Conservation (phyloP, 2,329 filamentous ascomycete genomes). For the Colletotrichum karsti region DNA sequence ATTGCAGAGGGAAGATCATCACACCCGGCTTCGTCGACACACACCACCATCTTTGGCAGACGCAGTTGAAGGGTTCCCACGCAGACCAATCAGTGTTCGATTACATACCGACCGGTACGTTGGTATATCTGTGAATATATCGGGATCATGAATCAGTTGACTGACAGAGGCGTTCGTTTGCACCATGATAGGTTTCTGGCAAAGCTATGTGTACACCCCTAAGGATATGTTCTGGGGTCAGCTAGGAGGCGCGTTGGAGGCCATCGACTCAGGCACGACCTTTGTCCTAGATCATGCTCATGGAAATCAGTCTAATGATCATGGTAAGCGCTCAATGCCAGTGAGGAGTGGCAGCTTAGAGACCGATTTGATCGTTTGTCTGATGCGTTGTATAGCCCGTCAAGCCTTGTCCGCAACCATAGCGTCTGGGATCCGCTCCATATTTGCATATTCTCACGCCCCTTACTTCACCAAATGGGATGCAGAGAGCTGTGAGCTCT, state of each 20-base stretch:
- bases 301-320: background rate
- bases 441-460: background rate
- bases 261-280: slow-evolving; percentile 36
- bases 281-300: background rate
- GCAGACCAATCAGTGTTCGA: background rate
- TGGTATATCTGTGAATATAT: background rate
- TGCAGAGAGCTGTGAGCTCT: background rate
- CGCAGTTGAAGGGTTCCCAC: background rate
- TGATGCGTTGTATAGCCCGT: background rate
- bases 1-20: background rate
- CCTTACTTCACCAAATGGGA: background rate
- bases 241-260: slow-evolving; percentile 48
- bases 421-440: background rate
- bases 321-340: background rate
- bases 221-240: slow-evolving; percentile 56
- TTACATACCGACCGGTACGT: background rate
- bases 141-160: background rate
- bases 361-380: background rate
- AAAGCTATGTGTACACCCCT: background rate
- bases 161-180: background rate
- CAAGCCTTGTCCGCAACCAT: background rate
- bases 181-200: background rate
- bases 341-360: background rate
- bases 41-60: background rate
- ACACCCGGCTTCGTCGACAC: background rate